Conservation (phyloP, 208 protist genomes). For the Naegleria fowleri region DNA sequence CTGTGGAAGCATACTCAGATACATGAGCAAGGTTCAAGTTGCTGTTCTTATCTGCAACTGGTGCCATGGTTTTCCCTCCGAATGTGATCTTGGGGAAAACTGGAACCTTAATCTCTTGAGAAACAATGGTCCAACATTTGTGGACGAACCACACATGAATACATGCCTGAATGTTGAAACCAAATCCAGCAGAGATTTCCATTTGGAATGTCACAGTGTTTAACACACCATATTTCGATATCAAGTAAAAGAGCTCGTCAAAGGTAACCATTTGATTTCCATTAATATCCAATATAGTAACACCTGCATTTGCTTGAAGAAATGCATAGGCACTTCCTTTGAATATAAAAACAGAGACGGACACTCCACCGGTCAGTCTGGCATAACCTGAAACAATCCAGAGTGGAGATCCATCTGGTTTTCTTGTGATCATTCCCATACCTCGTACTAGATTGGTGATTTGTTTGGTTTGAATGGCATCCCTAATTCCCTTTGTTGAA, state of each 20-base stretch:
- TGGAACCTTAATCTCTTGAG: background rate
- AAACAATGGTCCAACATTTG: background rate
- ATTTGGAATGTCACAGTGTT: background rate
- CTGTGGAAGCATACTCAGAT: background rate
- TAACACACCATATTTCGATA: background rate
- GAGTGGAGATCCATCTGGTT: background rate
- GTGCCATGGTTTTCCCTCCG: background rate
- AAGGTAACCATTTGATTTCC: background rate
- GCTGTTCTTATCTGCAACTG: background rate
- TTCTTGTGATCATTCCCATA: background rate
- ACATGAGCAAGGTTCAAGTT: background rate
- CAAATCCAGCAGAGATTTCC: background rate
- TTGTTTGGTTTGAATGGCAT: background rate
- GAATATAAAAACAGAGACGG: background rate
- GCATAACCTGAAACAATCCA: background rate
- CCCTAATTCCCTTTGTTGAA: background rate
- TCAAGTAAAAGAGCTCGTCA: background rate
- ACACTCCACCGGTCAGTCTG: background rate
- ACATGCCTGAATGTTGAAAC: background rate
- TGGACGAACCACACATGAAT: background rate
- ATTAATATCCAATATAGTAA: background rate
- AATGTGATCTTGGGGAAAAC: background rate
- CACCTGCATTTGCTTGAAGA: background rate
- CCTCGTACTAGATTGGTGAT: background rate
- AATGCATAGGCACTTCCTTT: background rate